Percentiles rank a stretch among this genome's conserved stretches.
Conservation (phyloP, 202 grass and related monocot species). For the Elaeis oleifera region DNA sequence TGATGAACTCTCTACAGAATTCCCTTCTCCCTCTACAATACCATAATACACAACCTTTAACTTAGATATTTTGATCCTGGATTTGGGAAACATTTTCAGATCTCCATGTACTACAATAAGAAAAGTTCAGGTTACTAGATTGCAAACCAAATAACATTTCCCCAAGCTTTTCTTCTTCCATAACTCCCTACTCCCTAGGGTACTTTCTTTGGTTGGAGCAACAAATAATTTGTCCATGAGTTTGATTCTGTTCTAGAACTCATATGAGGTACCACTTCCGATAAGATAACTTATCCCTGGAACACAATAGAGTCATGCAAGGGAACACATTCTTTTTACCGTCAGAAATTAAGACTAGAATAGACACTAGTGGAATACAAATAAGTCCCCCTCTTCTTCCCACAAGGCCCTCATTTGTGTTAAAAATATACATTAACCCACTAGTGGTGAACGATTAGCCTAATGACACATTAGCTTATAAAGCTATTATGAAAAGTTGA, state of each 20-base stretch:
- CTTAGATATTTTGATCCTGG: no score
- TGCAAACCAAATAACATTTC: background rate
- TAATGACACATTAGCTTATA: constrained; percentile 4
- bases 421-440: background rate
- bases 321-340: background rate
- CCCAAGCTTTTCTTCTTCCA: background rate
- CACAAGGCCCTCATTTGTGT: background rate
- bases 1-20: no score
- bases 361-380: background rate
- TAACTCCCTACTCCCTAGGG: no score
- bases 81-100: no score
- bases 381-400: background rate
- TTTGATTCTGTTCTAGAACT: background rate
- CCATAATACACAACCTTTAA: no score
- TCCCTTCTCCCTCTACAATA: no score
- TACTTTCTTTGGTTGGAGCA: background rate
- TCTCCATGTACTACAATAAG: no score
- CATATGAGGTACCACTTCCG: background rate
- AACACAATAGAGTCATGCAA: background rate
- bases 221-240: no score
- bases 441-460: background rate
- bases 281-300: background rate
- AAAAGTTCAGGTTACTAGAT: no score
- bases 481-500: background rate
- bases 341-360: background rate